Percentiles rank a stretch among this genome's conserved stretches.
These are phyloP conservation scores for Ceratopteris richardii DNA, from an alignment of 75 land plant genomes.

Conservation along the genomic window DNA sequence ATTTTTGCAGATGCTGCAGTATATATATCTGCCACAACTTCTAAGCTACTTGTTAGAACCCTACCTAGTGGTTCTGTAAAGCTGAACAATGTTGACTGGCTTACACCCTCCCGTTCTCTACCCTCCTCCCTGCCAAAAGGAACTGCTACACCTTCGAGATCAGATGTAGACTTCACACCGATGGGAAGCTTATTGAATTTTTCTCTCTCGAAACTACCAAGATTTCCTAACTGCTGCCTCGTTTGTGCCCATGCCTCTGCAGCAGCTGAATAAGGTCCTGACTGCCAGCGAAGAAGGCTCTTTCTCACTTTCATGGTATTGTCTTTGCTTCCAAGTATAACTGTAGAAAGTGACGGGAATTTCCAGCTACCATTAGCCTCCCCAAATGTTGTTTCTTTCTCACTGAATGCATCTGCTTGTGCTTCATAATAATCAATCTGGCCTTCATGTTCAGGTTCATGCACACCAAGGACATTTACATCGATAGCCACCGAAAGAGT, in stretches of 20 bases:
- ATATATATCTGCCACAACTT: slow-evolving; percentile 28
- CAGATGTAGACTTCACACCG: slow-evolving; percentile 40
- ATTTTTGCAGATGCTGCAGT: slow-evolving; percentile 25
- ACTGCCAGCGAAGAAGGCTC: slow-evolving; percentile 20
- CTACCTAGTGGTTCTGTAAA: neutral
- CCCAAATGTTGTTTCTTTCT: neutral
- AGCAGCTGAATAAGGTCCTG: slow-evolving; percentile 37
- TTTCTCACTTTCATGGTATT: neutral
- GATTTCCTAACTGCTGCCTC: slow-evolving; percentile 15
- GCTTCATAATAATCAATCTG: neutral
- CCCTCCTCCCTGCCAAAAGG: slow-evolving; percentile 1
- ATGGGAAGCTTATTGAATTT: slow-evolving; percentile 29
- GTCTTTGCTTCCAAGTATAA: neutral
- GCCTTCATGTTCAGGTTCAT: neutral
- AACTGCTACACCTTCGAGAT: neutral
- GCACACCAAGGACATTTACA: no score
- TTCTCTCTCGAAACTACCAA: slow-evolving; percentile 17
- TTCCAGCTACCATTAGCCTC: slow-evolving; percentile 1
- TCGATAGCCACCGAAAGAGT: no score
- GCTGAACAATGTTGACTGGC: neutral
- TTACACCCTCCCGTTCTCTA: neutral
- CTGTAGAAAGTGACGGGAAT: neutral
- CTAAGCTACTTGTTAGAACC: slow-evolving; percentile 24
- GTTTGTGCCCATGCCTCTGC: slow-evolving; percentile 48
- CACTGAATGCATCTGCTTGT: neutral